Evolutionary conservation across 768 basidiomycete species (phyloP), one percentile per base, ranked within the genome.

Genomic region (Serendipita vermifera): DNA sequence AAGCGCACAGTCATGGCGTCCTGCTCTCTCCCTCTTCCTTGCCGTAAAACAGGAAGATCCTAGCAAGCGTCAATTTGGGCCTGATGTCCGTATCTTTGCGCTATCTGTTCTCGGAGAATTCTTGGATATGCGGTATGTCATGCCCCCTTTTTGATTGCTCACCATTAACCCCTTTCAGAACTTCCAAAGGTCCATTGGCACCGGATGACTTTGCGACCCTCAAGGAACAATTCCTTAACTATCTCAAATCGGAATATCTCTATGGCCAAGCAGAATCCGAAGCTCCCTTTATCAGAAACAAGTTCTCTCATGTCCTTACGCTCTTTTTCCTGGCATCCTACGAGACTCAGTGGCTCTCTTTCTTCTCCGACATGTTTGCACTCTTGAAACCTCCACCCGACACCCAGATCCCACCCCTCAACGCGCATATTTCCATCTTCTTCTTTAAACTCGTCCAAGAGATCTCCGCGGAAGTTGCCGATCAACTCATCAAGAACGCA

Each of bases 381-480:
- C 79, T 90, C 63, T 81, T 89, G 60, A 82, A 77, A 24, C 55
- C 62, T 14, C 75, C 79, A 27, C 65, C 79, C 27, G 46, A 51
- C n/a, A 1, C 26, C 57, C 36, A 38, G 55, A 36, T 43, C 62
- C 38, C 46, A 29, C n/a, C 63, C 55, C 81, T 85, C 70, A 94
- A 93, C 67, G 79, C 79, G 39, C 87, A 93, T 64, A 78, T 94
- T 31, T 86, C 86, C 20, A 76, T 92, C 27, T 77, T 99, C 57
- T 82, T 96, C 67, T 87, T 98, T 67, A 91, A 87, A 64, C 75
- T 97, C 62, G 75, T 99, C 39, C 81, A 87, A 58, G 96, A 99
- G 68, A 93, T 98, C 55, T 93, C 92, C 0, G 87, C 87, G 11
- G 96, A 99, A 69, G 87, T 98, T n/a, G 90, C 90, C 51, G 96